A percentile compares a stretch with the other conserved stretches of the same genome.
Conservation (phyloP, 2,329 filamentous ascomycete species). For the Aspergillus sp. region DNA sequence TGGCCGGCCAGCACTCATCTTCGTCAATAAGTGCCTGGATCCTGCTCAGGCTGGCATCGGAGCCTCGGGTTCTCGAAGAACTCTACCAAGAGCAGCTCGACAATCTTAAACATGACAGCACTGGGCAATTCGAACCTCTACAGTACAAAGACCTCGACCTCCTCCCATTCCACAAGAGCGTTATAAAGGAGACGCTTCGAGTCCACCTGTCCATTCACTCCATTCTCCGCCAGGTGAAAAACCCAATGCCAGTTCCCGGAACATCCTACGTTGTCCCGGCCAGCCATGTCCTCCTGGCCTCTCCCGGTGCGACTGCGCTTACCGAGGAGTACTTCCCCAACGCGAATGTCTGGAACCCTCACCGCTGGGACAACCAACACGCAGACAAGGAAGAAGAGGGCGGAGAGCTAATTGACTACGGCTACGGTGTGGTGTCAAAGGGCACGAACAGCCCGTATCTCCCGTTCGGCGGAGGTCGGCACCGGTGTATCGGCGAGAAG, state of each 20-base stretch:
- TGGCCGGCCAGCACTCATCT: constrained; percentile 81
- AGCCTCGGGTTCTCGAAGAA: constrained; percentile 68
- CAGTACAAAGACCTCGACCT: constrained; percentile 60
- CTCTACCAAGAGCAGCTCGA: constrained; percentile 66
- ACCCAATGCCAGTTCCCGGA: constrained; percentile 57
- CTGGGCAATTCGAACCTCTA: constrained; percentile 52
- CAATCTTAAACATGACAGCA: constrained; percentile 44
- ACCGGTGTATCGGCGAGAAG: constrained; percentile 74
- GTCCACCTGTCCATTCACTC: constrained; percentile 72
- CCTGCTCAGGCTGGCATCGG: constrained; percentile 68
- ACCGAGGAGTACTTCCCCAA: constrained; percentile 63
- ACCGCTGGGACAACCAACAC: constrained; percentile 55
- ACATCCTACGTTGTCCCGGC: constrained; percentile 71
- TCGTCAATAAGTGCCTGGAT: constrained; percentile 78
- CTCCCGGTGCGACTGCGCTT: constrained; percentile 67
- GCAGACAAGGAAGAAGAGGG: constrained; percentile 41
- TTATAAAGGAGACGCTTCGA: constrained; percentile 71
- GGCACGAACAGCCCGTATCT: constrained; percentile 64
- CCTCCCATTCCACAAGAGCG: constrained; percentile 61
- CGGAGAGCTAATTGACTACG: constrained; percentile 61
- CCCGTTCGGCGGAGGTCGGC: constrained; percentile 71
- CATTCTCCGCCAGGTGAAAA: constrained; percentile 71
- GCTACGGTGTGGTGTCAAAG: constrained; percentile 61
- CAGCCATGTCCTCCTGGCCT: constrained; percentile 74
- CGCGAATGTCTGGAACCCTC: constrained; percentile 60